Evolutionary conservation across 768 basidiomycete species (phyloP).

Genomic region (Boletales sp.): DNA sequence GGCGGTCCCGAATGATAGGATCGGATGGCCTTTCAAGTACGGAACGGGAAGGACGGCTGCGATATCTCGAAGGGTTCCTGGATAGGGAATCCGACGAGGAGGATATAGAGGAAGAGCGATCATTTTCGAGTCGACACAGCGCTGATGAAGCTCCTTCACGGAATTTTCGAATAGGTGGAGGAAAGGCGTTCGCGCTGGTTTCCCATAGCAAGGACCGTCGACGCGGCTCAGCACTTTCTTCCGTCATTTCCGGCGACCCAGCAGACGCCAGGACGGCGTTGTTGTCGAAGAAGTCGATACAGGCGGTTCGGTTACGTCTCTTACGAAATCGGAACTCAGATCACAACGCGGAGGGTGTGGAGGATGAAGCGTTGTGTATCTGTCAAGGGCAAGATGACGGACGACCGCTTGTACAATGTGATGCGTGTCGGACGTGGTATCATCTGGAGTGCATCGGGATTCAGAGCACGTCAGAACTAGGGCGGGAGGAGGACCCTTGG

Average conservation of each 20-base stretch:
- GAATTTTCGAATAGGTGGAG: conserved; percentile 38
- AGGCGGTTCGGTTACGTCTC: conserved; percentile 53
- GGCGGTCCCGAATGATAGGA: conserved; percentile 61
- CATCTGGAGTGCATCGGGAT: conserved; percentile 81
- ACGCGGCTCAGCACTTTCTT: conserved; percentile 8
- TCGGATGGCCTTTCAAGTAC: conserved; percentile 48
- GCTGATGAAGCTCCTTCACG: conserved; percentile 15
- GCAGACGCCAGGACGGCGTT: conserved; percentile 75
- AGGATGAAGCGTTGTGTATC: conserved; percentile 57
- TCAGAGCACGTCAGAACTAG: conserved; percentile 56
- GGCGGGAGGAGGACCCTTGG: conserved; percentile 78
- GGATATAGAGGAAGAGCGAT: conserved; percentile 29
- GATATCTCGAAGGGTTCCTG: conserved; percentile 67
- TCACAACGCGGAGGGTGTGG: conserved; percentile 36
- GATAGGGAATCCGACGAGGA: conserved; percentile 66
- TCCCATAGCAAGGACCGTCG: conserved; percentile 35
- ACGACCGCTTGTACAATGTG: conserved; percentile 78
- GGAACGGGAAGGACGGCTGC: conserved; percentile 57
- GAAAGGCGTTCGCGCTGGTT: conserved; percentile 58
- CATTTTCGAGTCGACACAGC: conserved; percentile 8
- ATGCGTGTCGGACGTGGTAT: conserved; percentile 77
- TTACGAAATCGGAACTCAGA: conserved; percentile 38
- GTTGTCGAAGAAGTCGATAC: conserved; percentile 66
- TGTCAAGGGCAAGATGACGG: conserved; percentile 69
- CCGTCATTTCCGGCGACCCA: conserved; percentile 59